Conservation (phyloP, 192 early-diverging fungal species). For the Diversispora epigaea region DNA sequence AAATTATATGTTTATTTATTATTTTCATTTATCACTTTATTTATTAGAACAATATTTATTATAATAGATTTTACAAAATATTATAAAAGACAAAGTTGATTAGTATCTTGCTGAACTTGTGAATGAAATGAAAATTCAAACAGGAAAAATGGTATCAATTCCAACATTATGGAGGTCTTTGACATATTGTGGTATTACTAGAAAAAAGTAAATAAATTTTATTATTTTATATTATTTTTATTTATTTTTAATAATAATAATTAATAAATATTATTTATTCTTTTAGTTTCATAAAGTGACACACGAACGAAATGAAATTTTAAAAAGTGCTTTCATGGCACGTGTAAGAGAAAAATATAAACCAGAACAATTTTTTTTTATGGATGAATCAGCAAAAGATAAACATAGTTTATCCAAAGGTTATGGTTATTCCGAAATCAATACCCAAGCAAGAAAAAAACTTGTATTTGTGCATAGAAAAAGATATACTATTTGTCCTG, state of each 20-base stretch:
- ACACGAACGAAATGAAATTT: conserved; percentile 1
- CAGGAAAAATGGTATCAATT: conserved; percentile 17
- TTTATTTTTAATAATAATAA: not conserved
- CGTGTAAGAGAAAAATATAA: not conserved
- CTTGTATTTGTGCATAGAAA: conserved; percentile 1
- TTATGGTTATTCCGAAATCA: conserved; percentile 4
- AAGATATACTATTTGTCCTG: conserved; percentile 7
- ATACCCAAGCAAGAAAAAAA: conserved; percentile 9
- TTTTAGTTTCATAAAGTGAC: conserved; percentile 19
- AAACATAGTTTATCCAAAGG: not conserved
- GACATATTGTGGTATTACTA: conserved; percentile 13
- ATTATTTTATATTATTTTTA: not conserved
- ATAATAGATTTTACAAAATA: conserved; percentile 1
- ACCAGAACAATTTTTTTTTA: conserved; percentile 8
- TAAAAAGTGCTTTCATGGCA: not conserved
- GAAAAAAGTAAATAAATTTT: conserved; percentile 13
- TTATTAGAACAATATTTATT: not conserved
- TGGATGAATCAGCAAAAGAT: conserved; percentile 16
- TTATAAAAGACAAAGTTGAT: conserved; percentile 13
- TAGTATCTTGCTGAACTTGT: conserved; percentile 22
- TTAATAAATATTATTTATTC: not conserved
- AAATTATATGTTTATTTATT: not conserved
- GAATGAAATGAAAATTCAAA: not conserved
- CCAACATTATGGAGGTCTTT: too few species aligned
- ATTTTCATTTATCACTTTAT: too few species aligned